Percentiles rank a stretch among this genome's conserved stretches.
phyloP scores from a whole-genome alignment of 306 rosid genomes.

The Fragaria nilgerrensis region DNA sequence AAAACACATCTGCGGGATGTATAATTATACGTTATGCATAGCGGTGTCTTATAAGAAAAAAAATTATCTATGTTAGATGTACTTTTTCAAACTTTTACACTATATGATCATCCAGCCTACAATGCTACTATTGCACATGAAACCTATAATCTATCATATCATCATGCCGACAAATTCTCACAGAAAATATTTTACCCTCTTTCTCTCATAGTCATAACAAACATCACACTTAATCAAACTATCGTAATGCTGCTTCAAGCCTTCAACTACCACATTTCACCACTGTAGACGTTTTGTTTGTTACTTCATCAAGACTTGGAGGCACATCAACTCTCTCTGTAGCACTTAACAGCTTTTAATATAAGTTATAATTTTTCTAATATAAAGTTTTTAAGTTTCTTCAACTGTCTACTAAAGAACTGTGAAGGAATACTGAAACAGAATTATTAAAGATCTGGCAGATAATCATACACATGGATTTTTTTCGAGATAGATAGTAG shows the following conservation, averaged over 20 bases:
- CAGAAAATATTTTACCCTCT: background rate
- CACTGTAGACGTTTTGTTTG: background rate
- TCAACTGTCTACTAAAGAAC: background rate
- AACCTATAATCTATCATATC: background rate
- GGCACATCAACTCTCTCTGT: background rate
- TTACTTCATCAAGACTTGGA: background rate
- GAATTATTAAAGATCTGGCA: conserved; percentile 9
- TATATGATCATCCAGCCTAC: background rate
- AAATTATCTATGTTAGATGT: no score
- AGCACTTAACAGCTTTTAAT: background rate
- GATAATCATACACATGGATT: conserved; percentile 79
- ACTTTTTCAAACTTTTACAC: background rate
- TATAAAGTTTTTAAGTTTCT: background rate
- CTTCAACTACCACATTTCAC: background rate
- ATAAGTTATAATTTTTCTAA: background rate
- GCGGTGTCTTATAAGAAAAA: no score
- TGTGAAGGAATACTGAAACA: background rate
- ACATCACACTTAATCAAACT: background rate
- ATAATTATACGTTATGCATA: background rate
- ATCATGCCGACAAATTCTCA: background rate
- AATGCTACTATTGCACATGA: background rate
- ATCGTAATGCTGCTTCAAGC: background rate
- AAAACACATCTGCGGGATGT: background rate
- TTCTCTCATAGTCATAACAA: background rate
- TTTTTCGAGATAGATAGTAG: conserved; percentile 82